phyloP scores from a whole-genome alignment of 352 stramenopile genomes.

The Phytopythium kandeliae region DNA sequence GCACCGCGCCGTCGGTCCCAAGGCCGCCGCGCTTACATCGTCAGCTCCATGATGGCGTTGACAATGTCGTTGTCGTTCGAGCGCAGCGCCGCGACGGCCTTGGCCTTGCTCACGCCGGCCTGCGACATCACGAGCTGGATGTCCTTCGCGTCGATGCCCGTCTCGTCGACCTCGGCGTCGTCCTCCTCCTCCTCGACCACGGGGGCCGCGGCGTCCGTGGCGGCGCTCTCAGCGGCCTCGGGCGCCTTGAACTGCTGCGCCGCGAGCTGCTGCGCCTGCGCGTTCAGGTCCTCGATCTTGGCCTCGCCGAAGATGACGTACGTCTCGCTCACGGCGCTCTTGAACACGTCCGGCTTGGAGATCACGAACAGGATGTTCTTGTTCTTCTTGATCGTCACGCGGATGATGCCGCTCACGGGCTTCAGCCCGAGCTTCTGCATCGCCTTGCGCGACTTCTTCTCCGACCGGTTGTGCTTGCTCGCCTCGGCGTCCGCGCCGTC shows the following conservation, averaged over 20 bases:
- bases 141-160: slow-evolving; percentile 97
- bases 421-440: slow-evolving; percentile 99
- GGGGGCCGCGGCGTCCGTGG: slow-evolving; percentile 20
- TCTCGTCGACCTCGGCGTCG: slow-evolving; percentile 93
- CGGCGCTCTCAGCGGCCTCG: slow-evolving; percentile 47
- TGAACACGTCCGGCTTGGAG: slow-evolving; percentile 97
- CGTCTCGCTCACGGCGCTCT: slow-evolving; percentile 92
- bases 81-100: slow-evolving; percentile 96
- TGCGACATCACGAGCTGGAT: slow-evolving; percentile 98
- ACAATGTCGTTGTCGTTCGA: slow-evolving; percentile 99
- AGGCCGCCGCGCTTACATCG: slow-evolving; percentile 93
- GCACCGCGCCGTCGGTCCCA: no score
- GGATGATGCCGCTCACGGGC: slow-evolving; percentile 93
- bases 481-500: slow-evolving; percentile 60
- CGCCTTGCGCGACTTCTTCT: slow-evolving; percentile 99
- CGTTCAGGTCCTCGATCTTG: slow-evolving; percentile 96
- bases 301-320: slow-evolving; percentile 99
- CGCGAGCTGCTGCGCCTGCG: slow-evolving; percentile 79
- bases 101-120: slow-evolving; percentile 89
- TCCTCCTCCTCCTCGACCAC: slow-evolving; percentile 56
- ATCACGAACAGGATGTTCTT: slow-evolving; percentile 98
- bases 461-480: slow-evolving; percentile 93
- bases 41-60: slow-evolving; percentile 99
- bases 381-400: slow-evolving; percentile 98
- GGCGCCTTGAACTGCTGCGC: slow-evolving; percentile 91